Percentiles rank a stretch among this genome's conserved stretches.
Evolutionary conservation across 2,329 filamentous ascomycete species (phyloP).

Genomic region (Alternaria consortialis): DNA sequence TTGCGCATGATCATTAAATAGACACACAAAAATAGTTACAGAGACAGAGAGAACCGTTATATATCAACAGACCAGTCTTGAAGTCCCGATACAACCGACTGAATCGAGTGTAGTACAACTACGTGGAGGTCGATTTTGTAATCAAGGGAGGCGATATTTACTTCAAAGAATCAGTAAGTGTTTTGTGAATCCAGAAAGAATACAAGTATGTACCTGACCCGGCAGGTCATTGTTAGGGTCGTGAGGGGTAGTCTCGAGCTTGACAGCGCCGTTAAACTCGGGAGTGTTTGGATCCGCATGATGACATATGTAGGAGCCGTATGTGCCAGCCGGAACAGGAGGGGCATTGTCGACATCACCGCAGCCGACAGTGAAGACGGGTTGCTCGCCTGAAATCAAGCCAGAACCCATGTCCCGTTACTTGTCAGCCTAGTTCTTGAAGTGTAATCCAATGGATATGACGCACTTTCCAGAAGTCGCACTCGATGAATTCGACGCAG

Average conservation of each 20-base stretch:
- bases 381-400: not conserved
- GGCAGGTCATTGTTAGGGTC: not conserved
- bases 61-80: not conserved
- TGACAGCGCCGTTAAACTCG: not conserved
- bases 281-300: not conserved
- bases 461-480: constrained; percentile 21
- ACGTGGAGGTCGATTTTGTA: not conserved
- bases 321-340: not conserved
- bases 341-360: constrained; percentile 5
- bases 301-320: constrained; percentile 5
- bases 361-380: constrained; percentile 5
- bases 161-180: not conserved
- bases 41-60: not conserved
- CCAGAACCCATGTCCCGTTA: not conserved
- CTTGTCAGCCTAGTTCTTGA: not conserved
- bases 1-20: not conserved
- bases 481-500: constrained; percentile 16
- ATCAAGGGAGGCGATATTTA: not conserved
- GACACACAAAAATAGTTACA: too few relatives aligned
- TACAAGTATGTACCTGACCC: not conserved
- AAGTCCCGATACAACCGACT: not conserved
- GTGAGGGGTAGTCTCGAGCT: not conserved
- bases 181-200: not conserved
- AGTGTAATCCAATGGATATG: too few relatives aligned
- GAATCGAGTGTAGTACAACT: not conserved